These are phyloP conservation scores for Didymella lethalis DNA, from an alignment of 2,329 filamentous ascomycete species.

Conservation along the genomic window DNA sequence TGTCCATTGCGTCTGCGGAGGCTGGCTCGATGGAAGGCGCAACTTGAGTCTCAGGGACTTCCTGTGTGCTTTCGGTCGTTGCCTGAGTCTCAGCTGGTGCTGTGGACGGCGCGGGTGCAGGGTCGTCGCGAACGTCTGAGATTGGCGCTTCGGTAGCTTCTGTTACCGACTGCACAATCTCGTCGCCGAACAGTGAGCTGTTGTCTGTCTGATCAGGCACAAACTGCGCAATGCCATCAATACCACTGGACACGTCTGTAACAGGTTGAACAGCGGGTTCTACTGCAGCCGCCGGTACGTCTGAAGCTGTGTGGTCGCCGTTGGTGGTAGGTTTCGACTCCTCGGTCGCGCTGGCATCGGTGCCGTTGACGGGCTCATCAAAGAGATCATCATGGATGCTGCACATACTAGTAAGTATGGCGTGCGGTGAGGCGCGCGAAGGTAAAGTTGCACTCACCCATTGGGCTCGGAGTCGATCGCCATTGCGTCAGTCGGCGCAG, in stretches of 20 bases:
- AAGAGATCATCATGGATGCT: slow-evolving; percentile 49
- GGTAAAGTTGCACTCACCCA: slow-evolving; percentile 61
- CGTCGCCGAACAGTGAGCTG: slow-evolving; percentile 51
- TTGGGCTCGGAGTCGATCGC: slow-evolving; percentile 63
- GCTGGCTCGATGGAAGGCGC: slow-evolving; percentile 22
- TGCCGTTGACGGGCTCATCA: slow-evolving; percentile 39
- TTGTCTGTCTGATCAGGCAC: slow-evolving; percentile 52
- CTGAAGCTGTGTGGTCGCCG: slow-evolving; percentile 39
- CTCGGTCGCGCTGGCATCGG: slow-evolving; percentile 24
- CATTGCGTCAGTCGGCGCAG: slow-evolving; percentile 59
- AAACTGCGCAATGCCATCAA: slow-evolving; percentile 54
- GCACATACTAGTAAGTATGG: slow-evolving; percentile 26
- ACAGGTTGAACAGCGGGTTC: slow-evolving; percentile 49
- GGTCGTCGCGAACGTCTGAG: slow-evolving; percentile 47
- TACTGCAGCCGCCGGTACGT: slow-evolving; percentile 34
- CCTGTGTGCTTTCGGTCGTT: slow-evolving; percentile 38
- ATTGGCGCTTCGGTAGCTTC: slow-evolving; percentile 53
- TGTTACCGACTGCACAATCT: slow-evolving; percentile 41
- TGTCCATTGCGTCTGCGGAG: slow-evolving; percentile 40
- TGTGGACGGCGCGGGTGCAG: slow-evolving; percentile 28
- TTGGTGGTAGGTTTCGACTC: slow-evolving; percentile 41
- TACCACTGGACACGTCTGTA: slow-evolving; percentile 54
- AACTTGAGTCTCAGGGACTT: slow-evolving; percentile 43
- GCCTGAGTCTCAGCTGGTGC: slow-evolving; percentile 18
- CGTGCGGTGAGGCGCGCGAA: slow-evolving; percentile 12